phyloP scores from a whole-genome alignment of 257 asterid species.

The Salvia rosmarinus region DNA sequence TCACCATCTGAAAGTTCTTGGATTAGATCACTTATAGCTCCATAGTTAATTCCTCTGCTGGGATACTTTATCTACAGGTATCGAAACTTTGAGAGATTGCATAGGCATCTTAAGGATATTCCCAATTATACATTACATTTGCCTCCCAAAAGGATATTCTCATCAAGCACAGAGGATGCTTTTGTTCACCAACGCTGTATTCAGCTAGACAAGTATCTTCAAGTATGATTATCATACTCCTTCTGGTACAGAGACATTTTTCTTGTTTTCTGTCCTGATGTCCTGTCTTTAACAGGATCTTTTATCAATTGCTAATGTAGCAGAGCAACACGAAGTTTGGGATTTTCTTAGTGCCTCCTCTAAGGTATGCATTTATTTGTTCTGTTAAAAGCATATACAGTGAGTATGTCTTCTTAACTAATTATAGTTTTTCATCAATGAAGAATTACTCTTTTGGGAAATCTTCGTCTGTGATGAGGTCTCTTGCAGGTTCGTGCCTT shows the following conservation, averaged over 20 bases:
- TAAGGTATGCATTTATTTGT: constrained; percentile 56
- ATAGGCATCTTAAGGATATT: constrained; percentile 89
- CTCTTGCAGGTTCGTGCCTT: constrained; percentile 75
- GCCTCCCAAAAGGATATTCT: constrained; percentile 99
- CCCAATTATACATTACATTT: constrained; percentile 90
- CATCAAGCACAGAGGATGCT: constrained; percentile 96
- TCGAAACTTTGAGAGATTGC: constrained; percentile 95
- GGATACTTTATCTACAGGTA: constrained; percentile 57
- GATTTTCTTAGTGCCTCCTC: constrained; percentile 94
- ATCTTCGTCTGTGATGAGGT: constrained; percentile 91
- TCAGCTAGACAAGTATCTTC: constrained; percentile 95
- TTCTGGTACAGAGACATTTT: constrained; percentile 23
- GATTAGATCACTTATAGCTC: constrained; percentile 25
- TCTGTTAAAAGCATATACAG: constrained; percentile 26
- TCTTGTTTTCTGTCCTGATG: constrained; percentile 33
- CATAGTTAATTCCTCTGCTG: constrained; percentile 30
- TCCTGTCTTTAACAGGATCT: constrained; percentile 66
- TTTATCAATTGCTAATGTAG: constrained; percentile 93
- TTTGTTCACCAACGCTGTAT: constrained; percentile 98
- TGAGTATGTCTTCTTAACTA: constrained; percentile 31
- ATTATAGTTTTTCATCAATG: constrained; percentile 46
- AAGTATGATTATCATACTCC: constrained; percentile 51
- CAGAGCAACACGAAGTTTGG: constrained; percentile 99
- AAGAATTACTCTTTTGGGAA: constrained; percentile 96
- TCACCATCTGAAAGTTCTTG: constrained; percentile 24